Base-by-base conservation (phyloP, 2,329 filamentous ascomycete species). In the Zarea fungicola region DNA sequence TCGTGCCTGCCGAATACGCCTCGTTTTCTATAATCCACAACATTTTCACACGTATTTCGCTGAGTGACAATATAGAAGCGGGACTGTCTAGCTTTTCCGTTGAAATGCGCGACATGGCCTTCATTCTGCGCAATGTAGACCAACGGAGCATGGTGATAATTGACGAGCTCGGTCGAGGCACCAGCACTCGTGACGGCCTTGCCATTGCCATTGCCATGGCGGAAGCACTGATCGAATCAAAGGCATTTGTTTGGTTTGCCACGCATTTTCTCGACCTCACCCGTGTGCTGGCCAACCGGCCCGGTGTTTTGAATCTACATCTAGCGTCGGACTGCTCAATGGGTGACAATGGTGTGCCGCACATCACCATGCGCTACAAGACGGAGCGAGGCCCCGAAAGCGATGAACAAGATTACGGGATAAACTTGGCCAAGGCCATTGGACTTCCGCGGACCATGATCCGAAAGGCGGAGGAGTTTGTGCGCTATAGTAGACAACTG, bases 101-200 rank as follows among this genome's bases (percentile, higher is more conserved):
- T 0, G 93, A 99, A 65, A 97, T 99, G 93, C 80, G 89, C 35
- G 93, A 97, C 60, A 95, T 92, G 70, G 89, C 91, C 0, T 96
- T 95, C 63, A 96, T 99, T 48, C 69, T 97, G 1, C 77, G 78
- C 45, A 95, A 96, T 60, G 80, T 96, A 49, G 84, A 90, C 55
- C 74, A 76, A 6, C 78, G 81, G 41, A 92, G 87, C 56, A 75
- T 96, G 58, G 83, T 85, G 2, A 87, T 99, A 42, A 81, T 99
- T 42, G 93, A 99, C 58, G 93, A 99, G 61, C 78, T 99, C 4
- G 92, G 93, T 0, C 80, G 93, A 23, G 92, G 90, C 1, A 99
- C 93, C 0, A 93, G 89, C 61, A 92, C 87, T 0, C 78, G 84
- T 21, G 93, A 99, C 61, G 93, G 93, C 0, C 71, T 97, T 2